Base-by-base conservation (phyloP, 768 basidiomycete species). In the Hericium alpestre region DNA sequence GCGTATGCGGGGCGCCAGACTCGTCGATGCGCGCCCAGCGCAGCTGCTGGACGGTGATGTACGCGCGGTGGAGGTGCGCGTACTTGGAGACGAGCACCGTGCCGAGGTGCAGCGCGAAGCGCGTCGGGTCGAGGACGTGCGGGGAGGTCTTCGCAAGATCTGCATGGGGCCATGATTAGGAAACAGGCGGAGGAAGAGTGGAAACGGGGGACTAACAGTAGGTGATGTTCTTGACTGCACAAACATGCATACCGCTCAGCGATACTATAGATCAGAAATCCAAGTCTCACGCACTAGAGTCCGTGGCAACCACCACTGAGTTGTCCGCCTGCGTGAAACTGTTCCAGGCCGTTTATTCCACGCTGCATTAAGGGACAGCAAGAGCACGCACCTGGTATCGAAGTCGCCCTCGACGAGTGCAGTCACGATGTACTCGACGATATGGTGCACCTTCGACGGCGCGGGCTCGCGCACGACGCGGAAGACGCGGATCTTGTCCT, bases 251-350 rank as follows among this genome's bases (percentile, higher is more conserved):
- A 10, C 20, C 18, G 13, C 8, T 46, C 43, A 46, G 20, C 20
- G n/a, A 46, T n/a, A 7, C 43, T 20, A 6, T 15, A n/a, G n/a
- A n/a, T 9, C 16, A n/a, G n/a, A n/a, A 9, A 46, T 46, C 2
- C 43, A 2, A 13, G 49, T 50, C 47, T n/a, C 37, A 61, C 57
- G 57, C 38, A 58, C 53, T 85, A 1, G 90, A 90, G 71, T 98
- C 94, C 1, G 93, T 98, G 2, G 94, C 86, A 2, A 98, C 91
- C 10, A 96, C 78, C 10, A 86, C 82, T 2, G 79, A 79, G 71
- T 98, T 98, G 66, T 97, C 91, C 0, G 89, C 91, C 61, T 90
- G 63, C 3, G 90, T 95, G 70, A 88, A 97, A 64, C 90, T 90
- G 55, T 43, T 12, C 27, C 18, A 23, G 16, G 22, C n/a, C 20